Evolutionary conservation across 495 filamentous ascomycete genomes (phyloP), one percentile per base, ranked within the genome.

Genomic region (Apiosordaria backusii): DNA sequence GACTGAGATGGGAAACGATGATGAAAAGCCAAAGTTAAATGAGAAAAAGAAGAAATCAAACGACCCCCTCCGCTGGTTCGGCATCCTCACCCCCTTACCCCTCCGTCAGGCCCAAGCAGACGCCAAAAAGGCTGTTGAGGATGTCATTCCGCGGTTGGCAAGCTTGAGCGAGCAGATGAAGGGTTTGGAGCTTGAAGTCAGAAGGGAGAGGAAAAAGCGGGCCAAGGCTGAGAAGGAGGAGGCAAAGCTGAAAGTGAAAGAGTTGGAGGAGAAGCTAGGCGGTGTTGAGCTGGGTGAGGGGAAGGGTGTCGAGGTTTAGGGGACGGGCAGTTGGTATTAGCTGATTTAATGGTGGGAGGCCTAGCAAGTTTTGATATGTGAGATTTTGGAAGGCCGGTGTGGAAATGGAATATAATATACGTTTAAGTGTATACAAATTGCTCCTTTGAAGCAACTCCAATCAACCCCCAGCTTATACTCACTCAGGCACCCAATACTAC

Each of bases 41-140:
- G 9, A 24, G 9, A 57, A 50, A 26, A 53, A 59, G 15, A 16
- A 26, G 21, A 63, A 59, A 21, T 23, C 53, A 10, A 72, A 72
- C 16, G 84, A 92, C 71, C 89, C 90, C 4, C 79, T 92, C 54
- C 76, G 81, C 40, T 90, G 88, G 88, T 92, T 89, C 73, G 89
- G 89, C 4, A 82, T 92, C 45, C 76, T 92, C 0, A 82, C 87
- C 9, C 86, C 90, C 0, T 76, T 76, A 25, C 75, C 86, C 6
- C 80, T 92, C 50, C 85, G 87, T 60, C 78, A 72, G 23, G 88
- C 89, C 0, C 89, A 91, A 73, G 76, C 61, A 15, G 73, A 76
- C 53, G 77, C 80, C 23, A 68, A 82, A 53, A 61, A 76, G 62
- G 77, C 77, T 2, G 77, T 85, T 6, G 77, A 81, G 70, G 71